Evolutionary conservation across 2,329 filamentous ascomycete genomes (phyloP).

Genomic region (Penicillium sp.): DNA sequence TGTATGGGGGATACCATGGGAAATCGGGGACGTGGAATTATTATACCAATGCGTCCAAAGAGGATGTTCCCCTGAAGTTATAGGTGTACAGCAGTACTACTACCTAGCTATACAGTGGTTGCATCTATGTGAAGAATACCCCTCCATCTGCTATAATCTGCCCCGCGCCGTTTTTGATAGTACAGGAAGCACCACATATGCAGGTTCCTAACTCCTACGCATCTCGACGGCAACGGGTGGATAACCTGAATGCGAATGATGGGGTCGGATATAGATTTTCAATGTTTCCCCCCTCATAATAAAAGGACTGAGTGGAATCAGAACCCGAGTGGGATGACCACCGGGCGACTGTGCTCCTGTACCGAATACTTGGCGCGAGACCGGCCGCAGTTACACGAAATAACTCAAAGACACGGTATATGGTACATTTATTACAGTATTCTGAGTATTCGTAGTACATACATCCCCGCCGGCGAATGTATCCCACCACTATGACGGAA

Average conservation of each 20-base stretch:
- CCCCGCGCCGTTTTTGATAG: slow-evolving; percentile 2
- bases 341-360: slow-evolving; percentile 41
- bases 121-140: background rate
- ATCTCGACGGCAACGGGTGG: background rate
- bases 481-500: slow-evolving; percentile 37
- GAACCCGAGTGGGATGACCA: slow-evolving; percentile 30
- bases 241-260: background rate
- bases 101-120: background rate
- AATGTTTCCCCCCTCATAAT: background rate
- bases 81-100: background rate
- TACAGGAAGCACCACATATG: background rate
- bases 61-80: background rate
- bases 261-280: slow-evolving; percentile 16
- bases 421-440: slow-evolving; percentile 2
- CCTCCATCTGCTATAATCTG: slow-evolving; percentile 5
- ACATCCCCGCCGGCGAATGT: slow-evolving; percentile 15
- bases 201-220: background rate
- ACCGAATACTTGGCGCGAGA: slow-evolving; percentile 23
- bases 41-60: background rate
- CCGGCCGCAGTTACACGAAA: slow-evolving; percentile 14
- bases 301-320: slow-evolving; percentile 5
- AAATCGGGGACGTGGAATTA: background rate
- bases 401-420: background rate
- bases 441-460: background rate
- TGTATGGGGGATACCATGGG: slow-evolving; percentile 13